These are phyloP conservation scores for Besnoitia besnoiti DNA, from an alignment of 169 alveolate genomes.

Conservation along the genomic window DNA sequence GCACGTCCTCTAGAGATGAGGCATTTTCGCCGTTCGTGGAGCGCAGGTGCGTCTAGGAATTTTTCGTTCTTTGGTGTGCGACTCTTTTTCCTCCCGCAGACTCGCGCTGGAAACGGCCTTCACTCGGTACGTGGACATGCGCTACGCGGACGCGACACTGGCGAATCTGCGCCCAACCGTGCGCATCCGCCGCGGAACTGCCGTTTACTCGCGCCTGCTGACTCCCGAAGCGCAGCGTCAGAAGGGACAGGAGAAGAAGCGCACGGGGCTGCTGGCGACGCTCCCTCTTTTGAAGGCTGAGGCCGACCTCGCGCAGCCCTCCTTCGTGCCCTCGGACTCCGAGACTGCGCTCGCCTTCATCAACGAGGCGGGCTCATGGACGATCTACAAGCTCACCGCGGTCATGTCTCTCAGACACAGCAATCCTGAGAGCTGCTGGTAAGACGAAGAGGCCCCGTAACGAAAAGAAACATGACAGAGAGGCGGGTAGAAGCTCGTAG, in stretches of 20 bases:
- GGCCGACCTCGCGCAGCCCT: no score
- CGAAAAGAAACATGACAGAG: no score
- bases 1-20: no score
- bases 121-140: neutral
- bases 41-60: no score
- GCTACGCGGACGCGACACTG: neutral
- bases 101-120: neutral
- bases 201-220: neutral
- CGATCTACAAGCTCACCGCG: neutral
- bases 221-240: neutral
- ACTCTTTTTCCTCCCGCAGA: neutral
- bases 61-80: no score
- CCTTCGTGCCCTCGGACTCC: neutral
- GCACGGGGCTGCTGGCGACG: neutral
- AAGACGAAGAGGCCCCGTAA: neutral
- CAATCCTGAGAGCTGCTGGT: conserved; percentile 3
- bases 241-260: neutral
- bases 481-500: no score
- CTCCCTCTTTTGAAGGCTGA: neutral
- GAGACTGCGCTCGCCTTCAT: neutral
- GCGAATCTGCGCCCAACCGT: neutral
- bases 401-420: neutral
- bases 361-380: neutral
- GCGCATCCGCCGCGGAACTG: neutral
- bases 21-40: no score